Conservation (phyloP, 306 rosid genomes). For the Casuarina equisetifolia region DNA sequence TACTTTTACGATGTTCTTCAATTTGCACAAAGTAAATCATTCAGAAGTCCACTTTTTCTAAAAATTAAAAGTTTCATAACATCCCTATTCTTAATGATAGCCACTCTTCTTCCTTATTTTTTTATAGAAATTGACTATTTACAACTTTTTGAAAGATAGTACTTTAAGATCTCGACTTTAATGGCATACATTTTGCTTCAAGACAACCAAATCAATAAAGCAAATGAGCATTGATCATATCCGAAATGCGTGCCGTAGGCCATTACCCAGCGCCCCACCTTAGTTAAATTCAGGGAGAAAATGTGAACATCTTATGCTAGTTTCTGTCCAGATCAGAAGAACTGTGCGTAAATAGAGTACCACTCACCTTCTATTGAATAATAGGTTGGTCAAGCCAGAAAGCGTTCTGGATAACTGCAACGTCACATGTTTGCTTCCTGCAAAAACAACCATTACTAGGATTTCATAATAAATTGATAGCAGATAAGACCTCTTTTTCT, state of each 20-base stretch:
- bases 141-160: neutral
- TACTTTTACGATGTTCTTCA: neutral
- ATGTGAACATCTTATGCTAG: neutral
- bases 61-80: neutral
- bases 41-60: neutral
- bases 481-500: neutral
- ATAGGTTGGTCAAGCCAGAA: constrained; percentile 69
- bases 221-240: neutral
- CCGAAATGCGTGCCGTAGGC: neutral
- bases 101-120: too few species aligned
- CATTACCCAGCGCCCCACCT: neutral
- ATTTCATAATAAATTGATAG: neutral
- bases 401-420: constrained; percentile 73
- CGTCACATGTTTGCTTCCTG: constrained; percentile 65
- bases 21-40: neutral
- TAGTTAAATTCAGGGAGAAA: neutral
- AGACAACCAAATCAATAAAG: neutral
- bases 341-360: neutral
- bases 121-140: too few species aligned
- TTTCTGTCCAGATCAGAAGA: too few species aligned
- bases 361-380: constrained; percentile 76
- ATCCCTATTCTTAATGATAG: too few species aligned
- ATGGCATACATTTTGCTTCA: neutral
- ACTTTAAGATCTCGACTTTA: neutral
- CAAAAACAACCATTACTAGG: neutral